Evolutionary conservation across 106 monocot genomes (phyloP), one percentile per base, ranked within the genome.

Genomic region (Dactylorhiza incarnata): DNA sequence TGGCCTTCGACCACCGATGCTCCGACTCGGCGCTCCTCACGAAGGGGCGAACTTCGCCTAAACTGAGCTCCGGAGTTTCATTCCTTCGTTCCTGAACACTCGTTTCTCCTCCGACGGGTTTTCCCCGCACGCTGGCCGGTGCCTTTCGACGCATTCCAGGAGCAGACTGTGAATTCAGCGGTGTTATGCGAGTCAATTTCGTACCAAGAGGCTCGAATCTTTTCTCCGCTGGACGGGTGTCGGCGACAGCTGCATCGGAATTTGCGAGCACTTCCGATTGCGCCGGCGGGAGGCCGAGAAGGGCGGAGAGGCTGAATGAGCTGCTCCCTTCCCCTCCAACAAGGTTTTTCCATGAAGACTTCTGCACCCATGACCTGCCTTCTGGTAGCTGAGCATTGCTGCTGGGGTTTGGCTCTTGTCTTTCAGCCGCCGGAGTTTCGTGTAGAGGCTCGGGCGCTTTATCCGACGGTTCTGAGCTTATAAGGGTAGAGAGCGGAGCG

Each of bases 331-430:
- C 61, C 46, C 75, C 86, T 26, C 88, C 91, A 45, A 99, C 74
- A 48, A 99, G 86, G n/a, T 92, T 86, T 74, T 78, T 99, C 99
- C 99, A 99, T 48, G 99, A 85, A 2, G 87, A 83, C 67, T 94
- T 99, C 73, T 99, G 94, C 72, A 87, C 24, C 97, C 94, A 99
- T 10, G 83, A 76, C 9, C 80, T 25, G 15, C 73, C 82, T 81
- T 73, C 85, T 45, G 66, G 58, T 3, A 74, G 50, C 45, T 80
- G 50, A 50, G 17, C 22, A 25, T 7, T 63, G 45, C 37, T 10
- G 11, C 23, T 7, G 0, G 7, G 68, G 8, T 14, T 37, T 29
- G 2, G 7, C 29, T 0, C 2, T 1, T 37, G 37, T 69, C 68
- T 69, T 43, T 59, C 59, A 59, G 59, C n/a, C 0, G 26, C 37